Base-by-base conservation (phyloP, 108 stramenopile species). In the Skeletonema marinoi region DNA sequence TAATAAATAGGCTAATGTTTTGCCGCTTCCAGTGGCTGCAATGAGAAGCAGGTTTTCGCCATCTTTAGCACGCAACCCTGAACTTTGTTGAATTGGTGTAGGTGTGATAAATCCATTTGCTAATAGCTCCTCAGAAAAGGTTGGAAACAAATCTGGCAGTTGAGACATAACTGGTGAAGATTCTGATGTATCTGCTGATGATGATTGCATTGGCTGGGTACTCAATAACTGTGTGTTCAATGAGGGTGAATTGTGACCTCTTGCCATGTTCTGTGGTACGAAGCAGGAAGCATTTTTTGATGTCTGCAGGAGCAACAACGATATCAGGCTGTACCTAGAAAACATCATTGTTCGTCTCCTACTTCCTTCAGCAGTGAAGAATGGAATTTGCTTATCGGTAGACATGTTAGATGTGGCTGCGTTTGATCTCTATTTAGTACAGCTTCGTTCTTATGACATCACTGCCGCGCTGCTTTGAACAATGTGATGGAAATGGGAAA, bases 71-170 rank as follows among this genome's bases (percentile, higher is more conserved):
- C 68, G 71, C 44, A 19, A 10, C 4, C 81, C 78, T 9, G 87
- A 88, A 50, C 60, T 67, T 39, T 35, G 59, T 70, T 88, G 87
- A 50, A 88, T 88, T 29, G 87, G 87, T 14, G 87, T 88, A 11
- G 87, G 87, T 2, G 78, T 73, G 16, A 71, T 63, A 38, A 69
- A 88, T 58, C 85, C 85, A 39, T 73, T 69, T 16, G 61, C 19
- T n/a, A 16, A 32, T 33, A 88, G 60, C 32, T 71, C 68, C 42
- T 30, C 35, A 6, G 83, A 44, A n/a, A 88, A 75, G 31, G 66
- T 64, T 25, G 87, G 87, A 73, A 80, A 85, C 6, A 79, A 31
- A 13, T 59, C 25, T 16, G 78, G 73, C 41, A 79, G 73, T 16
- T 25, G 54, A n/a, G 54, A 56, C 54, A 25, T 10, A 56, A 10